phyloP scores from a whole-genome alignment of 23 red algal genomes.

The Gracilariopsis chorda region DNA sequence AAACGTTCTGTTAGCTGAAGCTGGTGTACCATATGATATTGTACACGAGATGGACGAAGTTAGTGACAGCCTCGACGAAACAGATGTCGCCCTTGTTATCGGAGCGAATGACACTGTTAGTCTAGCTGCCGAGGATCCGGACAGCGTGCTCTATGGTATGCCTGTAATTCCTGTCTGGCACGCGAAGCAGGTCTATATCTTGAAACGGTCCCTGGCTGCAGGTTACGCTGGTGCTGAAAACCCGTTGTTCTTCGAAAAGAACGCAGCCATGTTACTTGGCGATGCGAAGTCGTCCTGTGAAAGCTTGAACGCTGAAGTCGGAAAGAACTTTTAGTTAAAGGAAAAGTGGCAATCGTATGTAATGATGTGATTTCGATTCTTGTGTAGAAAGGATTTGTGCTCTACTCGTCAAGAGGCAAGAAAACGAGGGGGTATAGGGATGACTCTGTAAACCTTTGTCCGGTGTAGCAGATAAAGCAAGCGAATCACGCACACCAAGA shows the following conservation, averaged over 20 bases:
- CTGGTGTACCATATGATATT: constrained; percentile 72
- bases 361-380: too few relatives aligned
- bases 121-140: constrained; percentile 62
- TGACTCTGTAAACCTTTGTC: too few relatives aligned
- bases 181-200: constrained; percentile 58
- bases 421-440: too few relatives aligned
- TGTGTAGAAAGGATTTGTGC: too few relatives aligned
- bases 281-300: constrained; percentile 72
- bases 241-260: constrained; percentile 67
- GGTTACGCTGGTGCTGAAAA: constrained; percentile 70
- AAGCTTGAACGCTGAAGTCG: constrained; percentile 42
- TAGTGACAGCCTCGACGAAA: constrained; percentile 48
- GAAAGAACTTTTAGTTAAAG: constrained; percentile 59
- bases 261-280: constrained; percentile 52
- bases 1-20: constrained; percentile 67
- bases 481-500: too few relatives aligned
- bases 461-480: too few relatives aligned
- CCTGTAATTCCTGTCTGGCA: constrained; percentile 75
- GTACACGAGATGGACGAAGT: constrained; percentile 78
- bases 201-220: constrained; percentile 63
- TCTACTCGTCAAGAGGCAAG: too few relatives aligned
- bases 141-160: constrained; percentile 67
- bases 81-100: constrained; percentile 61
- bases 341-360: too few relatives aligned
- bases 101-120: constrained; percentile 77